Conservation (phyloP, 1,284 basidiomycete species). For the Sanghuangporus sanghuang region DNA sequence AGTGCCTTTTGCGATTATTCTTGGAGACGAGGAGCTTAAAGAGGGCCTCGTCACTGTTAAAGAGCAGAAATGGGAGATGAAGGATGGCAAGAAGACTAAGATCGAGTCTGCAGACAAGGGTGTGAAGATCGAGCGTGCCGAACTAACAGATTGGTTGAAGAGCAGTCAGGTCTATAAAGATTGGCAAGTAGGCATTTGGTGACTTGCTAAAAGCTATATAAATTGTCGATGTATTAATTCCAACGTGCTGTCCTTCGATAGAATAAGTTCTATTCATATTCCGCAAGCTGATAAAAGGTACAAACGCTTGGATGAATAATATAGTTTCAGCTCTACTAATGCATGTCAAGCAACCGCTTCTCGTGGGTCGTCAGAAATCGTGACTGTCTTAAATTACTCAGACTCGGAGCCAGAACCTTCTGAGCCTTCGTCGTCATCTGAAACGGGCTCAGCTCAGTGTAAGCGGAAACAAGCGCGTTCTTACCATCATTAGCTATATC, state of each 20-base stretch:
- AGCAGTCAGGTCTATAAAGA: constrained; percentile 20
- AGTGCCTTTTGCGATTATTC: constrained; percentile 87
- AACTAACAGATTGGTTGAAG: constrained; percentile 65
- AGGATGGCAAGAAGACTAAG: constrained; percentile 69
- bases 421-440: constrained; percentile 33
- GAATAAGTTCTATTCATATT: not conserved
- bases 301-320: not conserved
- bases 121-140: constrained; percentile 55
- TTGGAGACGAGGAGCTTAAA: constrained; percentile 85
- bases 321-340: not conserved
- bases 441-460: constrained; percentile 23
- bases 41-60: constrained; percentile 87
- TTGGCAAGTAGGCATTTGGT: constrained; percentile 15
- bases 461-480: not conserved
- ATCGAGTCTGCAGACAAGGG: constrained; percentile 53
- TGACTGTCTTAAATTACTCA: not conserved
- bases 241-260: not conserved
- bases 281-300: not conserved
- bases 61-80: constrained; percentile 82
- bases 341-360: too few relatives aligned
- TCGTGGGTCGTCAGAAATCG: not conserved
- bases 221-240: not conserved
- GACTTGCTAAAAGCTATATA: not conserved
- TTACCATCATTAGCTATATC: constrained; percentile 40
- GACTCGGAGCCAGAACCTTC: constrained; percentile 21